Conservation (phyloP, 768 basidiomycete species). For the Kwoniella bestiolae region DNA sequence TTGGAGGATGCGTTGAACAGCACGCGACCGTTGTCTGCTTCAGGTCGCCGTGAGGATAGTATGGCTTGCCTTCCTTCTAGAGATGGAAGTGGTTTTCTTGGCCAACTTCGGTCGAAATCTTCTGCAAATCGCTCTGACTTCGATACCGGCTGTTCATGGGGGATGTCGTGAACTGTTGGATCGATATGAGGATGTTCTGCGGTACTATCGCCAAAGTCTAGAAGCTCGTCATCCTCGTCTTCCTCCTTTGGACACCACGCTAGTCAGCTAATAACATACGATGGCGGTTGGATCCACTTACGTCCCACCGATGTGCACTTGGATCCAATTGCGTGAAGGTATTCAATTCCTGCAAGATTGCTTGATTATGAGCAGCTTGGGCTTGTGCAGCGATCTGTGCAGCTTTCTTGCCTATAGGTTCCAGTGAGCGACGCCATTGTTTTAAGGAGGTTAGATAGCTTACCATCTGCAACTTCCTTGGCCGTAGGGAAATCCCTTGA, state of each 20-base stretch:
- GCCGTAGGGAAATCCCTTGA: conserved; percentile 91
- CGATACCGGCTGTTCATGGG: conserved; percentile 63
- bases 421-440: conserved; percentile 8
- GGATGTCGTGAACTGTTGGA: conserved; percentile 27
- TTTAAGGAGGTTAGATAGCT: conserved; percentile 44
- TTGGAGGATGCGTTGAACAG: conserved; percentile 97
- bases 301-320: conserved; percentile 97
- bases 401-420: conserved; percentile 33
- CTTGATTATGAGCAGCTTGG: conserved; percentile 66
- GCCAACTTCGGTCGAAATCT: conserved; percentile 96
- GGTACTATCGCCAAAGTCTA: conserved; percentile 94
- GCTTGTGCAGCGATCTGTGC: conserved; percentile 63
- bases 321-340: conserved; percentile 94
- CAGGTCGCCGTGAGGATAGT: conserved; percentile 37
- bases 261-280: too few species aligned
- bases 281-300: conserved; percentile 58
- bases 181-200: conserved; percentile 65
- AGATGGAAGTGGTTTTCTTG: conserved; percentile 63
- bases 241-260: too few species aligned
- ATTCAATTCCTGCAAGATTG: conserved; percentile 79
- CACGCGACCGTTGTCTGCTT: conserved; percentile 65
- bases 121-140: conserved; percentile 90
- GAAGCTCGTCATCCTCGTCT: conserved; percentile 79
- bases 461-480: conserved; percentile 88
- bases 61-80: conserved; percentile 60